Conservation (phyloP, 192 early-diverging fungal genomes). For the Backusella westeae region DNA sequence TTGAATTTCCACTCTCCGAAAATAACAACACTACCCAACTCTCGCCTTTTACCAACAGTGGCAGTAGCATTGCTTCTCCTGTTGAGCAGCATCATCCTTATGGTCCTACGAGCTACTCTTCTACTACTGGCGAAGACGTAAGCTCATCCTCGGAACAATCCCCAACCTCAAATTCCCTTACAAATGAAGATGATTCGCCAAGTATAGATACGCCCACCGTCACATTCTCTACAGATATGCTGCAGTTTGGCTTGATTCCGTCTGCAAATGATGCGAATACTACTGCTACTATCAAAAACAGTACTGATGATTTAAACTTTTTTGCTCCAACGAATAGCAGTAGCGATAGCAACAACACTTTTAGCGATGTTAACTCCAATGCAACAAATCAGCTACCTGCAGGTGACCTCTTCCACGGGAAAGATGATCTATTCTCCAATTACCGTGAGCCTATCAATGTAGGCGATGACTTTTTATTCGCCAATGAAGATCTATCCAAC, state of each 20-base stretch:
- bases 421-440: constrained; percentile 21
- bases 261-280: background rate
- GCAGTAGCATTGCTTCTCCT: constrained; percentile 9
- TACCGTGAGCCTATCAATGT: constrained; percentile 10
- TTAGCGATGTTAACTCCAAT: background rate
- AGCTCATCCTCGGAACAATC: constrained; percentile 2
- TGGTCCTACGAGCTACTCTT: background rate
- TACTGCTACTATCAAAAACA: background rate
- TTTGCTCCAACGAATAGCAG: background rate
- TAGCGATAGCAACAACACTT: background rate
- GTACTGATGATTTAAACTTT: background rate
- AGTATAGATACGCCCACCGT: background rate
- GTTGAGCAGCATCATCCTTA: background rate
- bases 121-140: background rate
- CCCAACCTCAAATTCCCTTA: background rate
- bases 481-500: constrained; percentile 9
- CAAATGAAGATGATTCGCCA: constrained; percentile 19
- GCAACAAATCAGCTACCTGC: background rate
- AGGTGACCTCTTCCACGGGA: constrained; percentile 22
- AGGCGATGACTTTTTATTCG: background rate
- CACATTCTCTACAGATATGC: background rate
- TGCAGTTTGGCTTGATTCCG: constrained; percentile 2
- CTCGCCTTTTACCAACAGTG: background rate
- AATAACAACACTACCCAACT: background rate
- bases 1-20: constrained; percentile 44